These are phyloP conservation scores for Citeromyces nyonsensis DNA, from an alignment of 805 yeast genomes.

Conservation along the genomic window DNA sequence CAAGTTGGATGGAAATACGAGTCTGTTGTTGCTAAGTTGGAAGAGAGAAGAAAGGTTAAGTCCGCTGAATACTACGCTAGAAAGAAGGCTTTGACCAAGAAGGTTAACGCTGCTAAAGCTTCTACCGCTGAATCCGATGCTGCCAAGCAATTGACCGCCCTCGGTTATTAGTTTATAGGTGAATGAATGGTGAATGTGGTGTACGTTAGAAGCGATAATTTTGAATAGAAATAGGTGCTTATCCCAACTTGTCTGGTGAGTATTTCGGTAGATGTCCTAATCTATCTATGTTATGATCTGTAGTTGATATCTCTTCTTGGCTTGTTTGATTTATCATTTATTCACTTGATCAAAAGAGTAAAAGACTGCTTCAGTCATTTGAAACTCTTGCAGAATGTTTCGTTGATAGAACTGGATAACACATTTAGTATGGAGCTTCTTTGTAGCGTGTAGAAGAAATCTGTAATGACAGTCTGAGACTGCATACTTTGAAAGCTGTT, in stretches of 20 bases:
- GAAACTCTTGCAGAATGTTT: too few relatives aligned
- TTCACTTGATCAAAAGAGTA: too few relatives aligned
- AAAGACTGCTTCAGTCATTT: too few relatives aligned
- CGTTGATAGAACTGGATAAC: too few relatives aligned
- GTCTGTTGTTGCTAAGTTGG: conserved; percentile 91
- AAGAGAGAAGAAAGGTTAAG: conserved; percentile 98
- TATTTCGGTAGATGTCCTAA: neutral
- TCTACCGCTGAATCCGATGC: conserved; percentile 82
- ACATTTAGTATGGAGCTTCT: too few relatives aligned
- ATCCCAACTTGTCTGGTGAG: neutral
- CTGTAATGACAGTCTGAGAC: too few relatives aligned
- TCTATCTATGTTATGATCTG: too few relatives aligned
- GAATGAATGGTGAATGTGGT: conserved; percentile 5
- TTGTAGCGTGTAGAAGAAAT: too few relatives aligned
- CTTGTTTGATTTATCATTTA: too few relatives aligned
- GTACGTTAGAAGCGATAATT: conserved; percentile 4
- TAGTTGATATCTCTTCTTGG: too few relatives aligned
- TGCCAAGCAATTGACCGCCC: conserved; percentile 85
- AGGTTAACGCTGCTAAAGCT: conserved; percentile 76
- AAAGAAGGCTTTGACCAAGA: conserved; percentile 93
- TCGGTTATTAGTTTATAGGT: conserved; percentile 64
- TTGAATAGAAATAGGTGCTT: conserved; percentile 2
- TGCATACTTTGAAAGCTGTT: too few relatives aligned
- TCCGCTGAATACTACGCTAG: conserved; percentile 98
- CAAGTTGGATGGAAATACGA: conserved; percentile 99